These are phyloP conservation scores for Eutrema japonicum DNA, from an alignment of 345 rosid genomes.

Conservation along the genomic window DNA sequence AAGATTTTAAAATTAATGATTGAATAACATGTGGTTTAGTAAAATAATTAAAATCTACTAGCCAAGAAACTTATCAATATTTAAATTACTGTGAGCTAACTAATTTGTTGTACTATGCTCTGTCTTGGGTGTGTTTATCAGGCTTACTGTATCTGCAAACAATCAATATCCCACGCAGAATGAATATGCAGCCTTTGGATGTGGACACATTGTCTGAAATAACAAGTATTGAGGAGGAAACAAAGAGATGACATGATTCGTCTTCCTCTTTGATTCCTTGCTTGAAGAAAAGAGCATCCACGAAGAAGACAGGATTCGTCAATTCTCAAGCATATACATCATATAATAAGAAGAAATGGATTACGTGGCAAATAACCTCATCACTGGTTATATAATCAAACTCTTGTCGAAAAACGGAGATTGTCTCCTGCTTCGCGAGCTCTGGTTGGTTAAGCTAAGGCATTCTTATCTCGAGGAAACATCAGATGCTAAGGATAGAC, in stretches of 20 bases:
- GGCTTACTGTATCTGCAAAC: conserved; percentile 73
- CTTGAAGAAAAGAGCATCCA: conserved; percentile 12
- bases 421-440: conserved; percentile 9
- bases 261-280: conserved; percentile 19
- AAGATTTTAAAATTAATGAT: no score
- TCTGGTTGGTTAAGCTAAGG: not conserved
- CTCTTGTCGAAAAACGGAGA: conserved; percentile 8
- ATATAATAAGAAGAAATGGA: not conserved
- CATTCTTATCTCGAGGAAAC: not conserved
- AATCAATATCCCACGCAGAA: conserved; percentile 53
- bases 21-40: no score
- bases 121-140: not conserved
- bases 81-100: not conserved
- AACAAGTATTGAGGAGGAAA: conserved; percentile 50
- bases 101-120: not conserved
- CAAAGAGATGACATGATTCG: conserved; percentile 41
- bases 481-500: conserved; percentile 11
- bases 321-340: conserved; percentile 44
- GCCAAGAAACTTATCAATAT: no score
- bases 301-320: not conserved
- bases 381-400: conserved; percentile 11
- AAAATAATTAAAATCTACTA: no score
- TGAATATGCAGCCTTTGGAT: no score
- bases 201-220: conserved; percentile 45
- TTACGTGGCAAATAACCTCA: conserved; percentile 15